A percentile compares a stretch with the other conserved stretches of the same genome.
phyloP scores from a whole-genome alignment of 2,329 filamentous ascomycete genomes.

The Fusarium mundagurra region DNA sequence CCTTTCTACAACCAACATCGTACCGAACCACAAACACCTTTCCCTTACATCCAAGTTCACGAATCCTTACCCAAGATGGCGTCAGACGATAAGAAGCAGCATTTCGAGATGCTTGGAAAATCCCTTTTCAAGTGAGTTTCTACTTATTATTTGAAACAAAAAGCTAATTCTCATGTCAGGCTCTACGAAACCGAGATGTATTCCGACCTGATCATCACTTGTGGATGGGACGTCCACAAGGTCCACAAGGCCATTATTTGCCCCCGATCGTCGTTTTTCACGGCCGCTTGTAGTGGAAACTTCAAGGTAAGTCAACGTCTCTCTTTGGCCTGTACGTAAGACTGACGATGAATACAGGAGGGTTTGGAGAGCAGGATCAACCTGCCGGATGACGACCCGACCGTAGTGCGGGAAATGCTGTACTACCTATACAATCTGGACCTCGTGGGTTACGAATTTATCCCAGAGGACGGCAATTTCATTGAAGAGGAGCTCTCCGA shows the following conservation, averaged over 20 bases:
- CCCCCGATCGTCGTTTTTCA: background rate
- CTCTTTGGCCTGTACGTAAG: background rate
- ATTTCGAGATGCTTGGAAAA: background rate
- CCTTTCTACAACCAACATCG: background rate
- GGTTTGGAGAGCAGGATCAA: background rate
- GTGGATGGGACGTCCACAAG: accelerated
- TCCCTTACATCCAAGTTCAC: background rate
- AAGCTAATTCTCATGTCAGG: background rate
- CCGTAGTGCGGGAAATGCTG: conserved; percentile 7
- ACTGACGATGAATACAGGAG: background rate
- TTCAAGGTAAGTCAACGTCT: background rate
- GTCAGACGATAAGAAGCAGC: background rate
- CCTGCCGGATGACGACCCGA: background rate
- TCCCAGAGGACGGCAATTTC: background rate
- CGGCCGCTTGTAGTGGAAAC: background rate
- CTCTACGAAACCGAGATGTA: background rate
- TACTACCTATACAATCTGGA: background rate
- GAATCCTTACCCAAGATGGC: background rate
- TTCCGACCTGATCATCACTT: background rate
- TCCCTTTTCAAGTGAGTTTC: background rate
- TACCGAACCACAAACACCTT: background rate
- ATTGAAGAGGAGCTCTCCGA: background rate
- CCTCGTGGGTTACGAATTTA: background rate
- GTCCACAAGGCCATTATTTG: background rate
- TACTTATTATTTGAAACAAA: background rate